phyloP scores from a whole-genome alignment of 768 basidiomycete genomes.

The Hortiboletus campestris region DNA sequence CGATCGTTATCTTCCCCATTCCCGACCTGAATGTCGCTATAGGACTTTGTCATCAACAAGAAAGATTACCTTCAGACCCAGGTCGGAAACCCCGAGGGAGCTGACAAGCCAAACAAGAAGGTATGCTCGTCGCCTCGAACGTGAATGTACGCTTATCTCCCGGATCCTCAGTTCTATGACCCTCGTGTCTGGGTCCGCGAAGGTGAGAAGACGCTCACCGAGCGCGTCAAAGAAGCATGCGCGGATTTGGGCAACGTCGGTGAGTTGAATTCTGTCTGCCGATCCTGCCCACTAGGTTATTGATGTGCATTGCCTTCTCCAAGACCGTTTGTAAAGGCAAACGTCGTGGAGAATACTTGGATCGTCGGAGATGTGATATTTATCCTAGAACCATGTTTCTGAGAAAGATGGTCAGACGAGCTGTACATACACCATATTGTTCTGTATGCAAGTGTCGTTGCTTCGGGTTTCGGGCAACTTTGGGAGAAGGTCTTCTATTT shows the following conservation, averaged over 20 bases:
- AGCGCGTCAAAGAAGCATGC: slow-evolving; percentile 93
- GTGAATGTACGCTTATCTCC: not conserved
- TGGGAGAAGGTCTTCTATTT: slow-evolving; percentile 3
- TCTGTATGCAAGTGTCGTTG: not conserved
- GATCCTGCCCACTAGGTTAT: not conserved
- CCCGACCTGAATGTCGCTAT: slow-evolving; percentile 1
- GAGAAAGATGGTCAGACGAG: not conserved
- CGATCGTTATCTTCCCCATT: not conserved
- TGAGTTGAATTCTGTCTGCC: slow-evolving; percentile 29
- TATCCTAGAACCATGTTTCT: slow-evolving; percentile 17
- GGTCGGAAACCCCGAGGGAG: slow-evolving; percentile 95
- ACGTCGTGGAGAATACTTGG: not conserved
- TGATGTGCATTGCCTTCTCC: not conserved
- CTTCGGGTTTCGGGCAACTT: not conserved
- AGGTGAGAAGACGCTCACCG: slow-evolving; percentile 89
- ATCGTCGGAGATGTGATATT: slow-evolving; percentile 11
- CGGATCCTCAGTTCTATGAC: slow-evolving; percentile 67
- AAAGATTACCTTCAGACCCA: slow-evolving; percentile 85
- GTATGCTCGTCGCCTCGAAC: slow-evolving; percentile 31
- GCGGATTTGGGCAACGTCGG: slow-evolving; percentile 75
- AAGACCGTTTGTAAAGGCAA: slow-evolving; percentile 26
- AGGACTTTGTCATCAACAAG: slow-evolving; percentile 87
- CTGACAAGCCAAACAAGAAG: slow-evolving; percentile 99
- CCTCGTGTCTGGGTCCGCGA: slow-evolving; percentile 99
- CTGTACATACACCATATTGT: not conserved